Percentiles rank a stretch among this genome's conserved stretches.
These are phyloP conservation scores for Hymenochaete sp. DNA, from an alignment of 1,284 basidiomycete genomes.

Conservation along the genomic window DNA sequence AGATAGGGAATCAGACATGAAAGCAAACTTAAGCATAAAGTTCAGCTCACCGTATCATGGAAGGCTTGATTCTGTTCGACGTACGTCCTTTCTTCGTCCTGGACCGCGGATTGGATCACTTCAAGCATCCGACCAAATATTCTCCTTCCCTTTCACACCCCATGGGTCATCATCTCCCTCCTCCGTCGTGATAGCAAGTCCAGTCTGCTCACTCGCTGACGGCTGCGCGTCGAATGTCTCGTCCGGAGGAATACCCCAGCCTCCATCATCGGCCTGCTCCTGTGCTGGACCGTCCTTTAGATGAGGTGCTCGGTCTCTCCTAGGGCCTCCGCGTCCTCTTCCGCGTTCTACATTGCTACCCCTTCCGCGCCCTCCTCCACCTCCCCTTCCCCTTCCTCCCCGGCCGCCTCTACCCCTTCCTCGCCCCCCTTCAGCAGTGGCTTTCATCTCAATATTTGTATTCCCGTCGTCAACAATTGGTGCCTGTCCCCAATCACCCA, in stretches of 20 bases:
- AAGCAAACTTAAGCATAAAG: no score
- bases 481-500: conserved; percentile 1
- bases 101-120: no score
- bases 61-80: no score
- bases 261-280: background rate
- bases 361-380: conserved; percentile 8
- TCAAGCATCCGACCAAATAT: no score
- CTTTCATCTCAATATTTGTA: conserved; percentile 27
- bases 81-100: no score
- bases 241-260: conserved; percentile 7
- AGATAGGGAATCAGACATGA: background rate
- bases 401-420: conserved; percentile 31
- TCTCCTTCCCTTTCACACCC: background rate
- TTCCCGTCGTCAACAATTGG: conserved; percentile 24
- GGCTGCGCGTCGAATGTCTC: conserved; percentile 2
- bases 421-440: conserved; percentile 25
- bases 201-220: background rate
- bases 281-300: background rate
- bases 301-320: background rate
- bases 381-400: conserved; percentile 26
- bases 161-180: conserved; percentile 4
- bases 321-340: background rate
- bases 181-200: conserved; percentile 6
- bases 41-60: no score
- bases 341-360: conserved; percentile 5